Percentiles rank a stretch among this genome's conserved stretches.
These are phyloP conservation scores for Paecilomyces dactylethromorphus DNA, from an alignment of 2,329 filamentous ascomycete species.

Conservation along the genomic window DNA sequence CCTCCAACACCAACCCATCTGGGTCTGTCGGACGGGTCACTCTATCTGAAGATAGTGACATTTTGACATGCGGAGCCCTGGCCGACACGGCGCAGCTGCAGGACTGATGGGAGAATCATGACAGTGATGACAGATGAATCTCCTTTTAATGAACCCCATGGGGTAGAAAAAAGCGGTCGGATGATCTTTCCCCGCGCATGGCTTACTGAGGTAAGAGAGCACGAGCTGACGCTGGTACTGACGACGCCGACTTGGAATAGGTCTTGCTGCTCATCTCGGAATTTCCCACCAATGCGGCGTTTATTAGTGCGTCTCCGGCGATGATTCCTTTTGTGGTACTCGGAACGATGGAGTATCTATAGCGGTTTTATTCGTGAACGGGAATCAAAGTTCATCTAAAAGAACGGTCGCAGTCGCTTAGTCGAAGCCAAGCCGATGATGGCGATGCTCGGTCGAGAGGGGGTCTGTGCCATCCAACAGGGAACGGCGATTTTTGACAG, in stretches of 20 bases:
- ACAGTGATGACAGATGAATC: background rate
- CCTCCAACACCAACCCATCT: constrained; percentile 36
- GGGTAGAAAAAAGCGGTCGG: background rate
- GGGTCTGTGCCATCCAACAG: background rate
- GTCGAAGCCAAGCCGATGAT: background rate
- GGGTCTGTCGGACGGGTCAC: constrained; percentile 14
- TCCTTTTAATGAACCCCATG: background rate
- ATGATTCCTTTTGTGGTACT: background rate
- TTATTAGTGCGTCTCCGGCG: background rate
- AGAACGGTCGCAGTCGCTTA: background rate
- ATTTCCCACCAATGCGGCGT: background rate
- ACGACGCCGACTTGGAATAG: background rate
- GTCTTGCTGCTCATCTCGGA: background rate
- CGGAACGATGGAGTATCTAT: background rate
- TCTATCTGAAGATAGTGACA: background rate
- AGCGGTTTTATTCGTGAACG: background rate
- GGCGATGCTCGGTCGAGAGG: background rate
- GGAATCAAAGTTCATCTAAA: background rate
- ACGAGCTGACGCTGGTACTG: background rate
- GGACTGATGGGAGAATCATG: background rate
- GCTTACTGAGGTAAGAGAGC: background rate
- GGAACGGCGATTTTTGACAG: background rate
- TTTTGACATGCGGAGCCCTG: background rate
- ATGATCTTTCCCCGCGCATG: background rate
- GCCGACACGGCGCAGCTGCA: background rate